Evolutionary conservation across 805 yeast species (phyloP), one percentile per base, ranked within the genome.

Genomic region (Suhomyces emberorum): DNA sequence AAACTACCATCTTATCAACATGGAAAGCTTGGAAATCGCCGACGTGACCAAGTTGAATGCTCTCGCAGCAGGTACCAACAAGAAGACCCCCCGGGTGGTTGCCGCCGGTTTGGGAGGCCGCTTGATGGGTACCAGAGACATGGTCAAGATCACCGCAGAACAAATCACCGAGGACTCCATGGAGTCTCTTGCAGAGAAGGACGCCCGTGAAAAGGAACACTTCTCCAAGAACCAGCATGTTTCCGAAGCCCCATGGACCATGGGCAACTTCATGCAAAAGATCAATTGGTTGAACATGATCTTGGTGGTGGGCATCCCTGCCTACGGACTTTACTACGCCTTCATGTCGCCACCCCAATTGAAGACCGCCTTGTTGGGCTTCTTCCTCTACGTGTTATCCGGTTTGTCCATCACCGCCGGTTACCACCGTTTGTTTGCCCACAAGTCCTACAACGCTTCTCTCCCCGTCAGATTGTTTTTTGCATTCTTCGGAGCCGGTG

Each of bases 371-470:
- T 48, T 67, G 14, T 75, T 82, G 52, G 71, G 81, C 0, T 32
- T 81, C 15, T 34, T 72, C 14, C 60, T 79, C 36, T 85, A 82
- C 54, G 51, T 63, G 12, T 57, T 78, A 35, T 76, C 81, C 43
- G 95, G 95, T 51, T 44, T 82, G 17, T 83, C 91, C 29, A 81
- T 85, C 57, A 85, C 93, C 15, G 93, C 85, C 11, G 95, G 95
- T 35, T 85, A 85, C 62, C 95, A 85, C 55, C 70, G 95, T 61
- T 67, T 82, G 45, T 85, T 81, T 79, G 69, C 93, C 19, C 95
- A 85, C 62, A 78, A 81, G 57, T 70, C 91, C 14, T 84, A 79
- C 52, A 72, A 72, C 37, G 88, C 83, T 37, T 71, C 67, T 41
- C 57, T 70, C 54, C 81, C 86, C 11, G 68, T 81, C 28, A 74